Conservation (phyloP, 345 rosid genomes). For the Moricandia moricandioides region DNA sequence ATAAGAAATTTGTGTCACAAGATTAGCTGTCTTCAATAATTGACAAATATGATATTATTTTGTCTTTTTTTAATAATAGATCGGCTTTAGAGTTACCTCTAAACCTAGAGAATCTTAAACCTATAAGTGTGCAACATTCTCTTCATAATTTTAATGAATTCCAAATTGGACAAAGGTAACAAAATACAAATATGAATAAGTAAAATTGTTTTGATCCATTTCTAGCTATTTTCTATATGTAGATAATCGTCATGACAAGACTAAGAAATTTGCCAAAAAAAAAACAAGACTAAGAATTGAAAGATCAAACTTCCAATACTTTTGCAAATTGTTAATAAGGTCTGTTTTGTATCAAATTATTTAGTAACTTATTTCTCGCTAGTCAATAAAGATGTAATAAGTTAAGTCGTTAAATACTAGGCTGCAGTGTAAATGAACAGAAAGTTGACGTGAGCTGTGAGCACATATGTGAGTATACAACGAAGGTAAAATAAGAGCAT, state of each 20-base stretch:
- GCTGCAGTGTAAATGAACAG: not conserved
- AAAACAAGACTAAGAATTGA: not conserved
- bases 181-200: not conserved
- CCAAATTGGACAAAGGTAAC: not conserved
- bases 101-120: not conserved
- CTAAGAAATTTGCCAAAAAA: not conserved
- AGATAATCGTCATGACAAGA: not conserved
- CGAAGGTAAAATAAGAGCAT: not conserved
- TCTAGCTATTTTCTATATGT: not conserved
- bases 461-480: not conserved
- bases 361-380: not conserved
- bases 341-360: too few relatives aligned
- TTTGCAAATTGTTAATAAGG: not conserved
- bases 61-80: conserved; percentile 2
- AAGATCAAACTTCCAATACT: not conserved
- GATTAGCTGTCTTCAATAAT: conserved; percentile 52
- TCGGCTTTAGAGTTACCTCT: conserved; percentile 23
- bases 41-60: conserved; percentile 21
- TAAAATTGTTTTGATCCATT: not conserved
- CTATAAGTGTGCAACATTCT: conserved; percentile 10
- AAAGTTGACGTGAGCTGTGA: not conserved
- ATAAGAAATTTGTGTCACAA: conserved; percentile 20
- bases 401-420: not conserved
- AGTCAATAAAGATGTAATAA: not conserved
- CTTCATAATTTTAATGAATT: not conserved